phyloP scores from a whole-genome alignment of 371 early-diverging fungal species.

The Gilbertella persicaria region DNA sequence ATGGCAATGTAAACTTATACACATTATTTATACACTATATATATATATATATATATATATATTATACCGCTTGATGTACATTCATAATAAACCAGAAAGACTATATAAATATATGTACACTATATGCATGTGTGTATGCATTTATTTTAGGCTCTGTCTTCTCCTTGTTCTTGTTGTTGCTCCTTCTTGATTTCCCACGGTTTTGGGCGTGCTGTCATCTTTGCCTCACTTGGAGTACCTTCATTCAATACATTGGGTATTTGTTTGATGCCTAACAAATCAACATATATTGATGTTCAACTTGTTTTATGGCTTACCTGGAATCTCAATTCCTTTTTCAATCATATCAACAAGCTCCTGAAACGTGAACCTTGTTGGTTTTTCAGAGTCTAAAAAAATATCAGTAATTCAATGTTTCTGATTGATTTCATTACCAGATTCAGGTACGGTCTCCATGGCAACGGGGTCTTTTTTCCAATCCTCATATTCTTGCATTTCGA shows the following conservation, averaged over 20 bases:
- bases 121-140: too few relatives aligned
- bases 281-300: background rate
- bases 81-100: too few relatives aligned
- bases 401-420: background rate
- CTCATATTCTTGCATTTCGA: constrained; percentile 21
- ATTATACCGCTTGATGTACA: background rate
- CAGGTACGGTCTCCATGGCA: background rate
- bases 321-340: constrained; percentile 51
- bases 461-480: constrained; percentile 16
- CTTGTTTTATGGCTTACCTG: constrained; percentile 36
- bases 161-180: background rate
- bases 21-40: too few relatives aligned
- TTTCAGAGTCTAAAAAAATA: constrained; percentile 3
- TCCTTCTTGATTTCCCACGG: constrained; percentile 45
- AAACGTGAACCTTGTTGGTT: constrained; percentile 39
- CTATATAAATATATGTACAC: too few relatives aligned
- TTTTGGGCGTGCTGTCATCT: constrained; percentile 45
- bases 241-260: constrained; percentile 55
- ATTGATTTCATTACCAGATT: background rate
- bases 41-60: background rate
- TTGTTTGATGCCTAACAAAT: constrained; percentile 45
- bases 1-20: constrained; percentile 7
- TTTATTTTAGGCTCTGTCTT: background rate
- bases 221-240: constrained; percentile 48
- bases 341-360: constrained; percentile 59